A percentile compares a stretch with the other conserved stretches of the same genome.
These are phyloP conservation scores for Chalciporus piperatus DNA, from an alignment of 768 basidiomycete species.

Conservation along the genomic window DNA sequence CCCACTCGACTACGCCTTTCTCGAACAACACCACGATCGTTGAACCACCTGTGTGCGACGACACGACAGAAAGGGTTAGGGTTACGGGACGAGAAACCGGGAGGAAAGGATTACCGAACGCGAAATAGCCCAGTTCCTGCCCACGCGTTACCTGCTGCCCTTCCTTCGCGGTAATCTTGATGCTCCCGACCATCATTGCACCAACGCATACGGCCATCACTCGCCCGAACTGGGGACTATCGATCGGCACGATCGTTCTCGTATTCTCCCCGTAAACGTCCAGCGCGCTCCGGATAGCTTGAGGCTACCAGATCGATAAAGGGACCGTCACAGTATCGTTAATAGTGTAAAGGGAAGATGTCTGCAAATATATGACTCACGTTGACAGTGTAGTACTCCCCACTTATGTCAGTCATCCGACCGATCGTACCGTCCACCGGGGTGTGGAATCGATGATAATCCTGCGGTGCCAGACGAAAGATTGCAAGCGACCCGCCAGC, in stretches of 20 bases:
- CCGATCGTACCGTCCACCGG: conserved; percentile 86
- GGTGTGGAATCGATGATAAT: conserved; percentile 92
- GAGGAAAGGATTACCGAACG: conserved; percentile 66
- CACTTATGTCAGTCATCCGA: conserved; percentile 75
- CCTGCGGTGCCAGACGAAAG: conserved; percentile 90
- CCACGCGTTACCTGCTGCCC: conserved; percentile 79
- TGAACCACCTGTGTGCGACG: conserved; percentile 62
- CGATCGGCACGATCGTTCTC: conserved; percentile 88
- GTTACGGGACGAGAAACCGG: no score
- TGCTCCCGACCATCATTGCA: conserved; percentile 95
- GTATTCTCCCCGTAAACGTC: conserved; percentile 96
- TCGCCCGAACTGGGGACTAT: conserved; percentile 83
- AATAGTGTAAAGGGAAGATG: background rate
- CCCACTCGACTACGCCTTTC: conserved; percentile 82
- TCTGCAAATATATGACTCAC: conserved; percentile 38
- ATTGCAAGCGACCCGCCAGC: conserved; percentile 82
- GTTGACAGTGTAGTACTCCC: conserved; percentile 97
- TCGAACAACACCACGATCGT: conserved; percentile 91
- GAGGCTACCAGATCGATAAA: conserved; percentile 51
- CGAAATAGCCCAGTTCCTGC: conserved; percentile 92
- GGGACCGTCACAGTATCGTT: background rate
- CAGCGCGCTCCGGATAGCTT: conserved; percentile 86
- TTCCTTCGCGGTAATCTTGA: conserved; percentile 81
- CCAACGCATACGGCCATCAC: conserved; percentile 93
- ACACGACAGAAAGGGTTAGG: background rate